Conservation (phyloP, 108 stramenopile species). For the Stephanodiscus minutulus region DNA sequence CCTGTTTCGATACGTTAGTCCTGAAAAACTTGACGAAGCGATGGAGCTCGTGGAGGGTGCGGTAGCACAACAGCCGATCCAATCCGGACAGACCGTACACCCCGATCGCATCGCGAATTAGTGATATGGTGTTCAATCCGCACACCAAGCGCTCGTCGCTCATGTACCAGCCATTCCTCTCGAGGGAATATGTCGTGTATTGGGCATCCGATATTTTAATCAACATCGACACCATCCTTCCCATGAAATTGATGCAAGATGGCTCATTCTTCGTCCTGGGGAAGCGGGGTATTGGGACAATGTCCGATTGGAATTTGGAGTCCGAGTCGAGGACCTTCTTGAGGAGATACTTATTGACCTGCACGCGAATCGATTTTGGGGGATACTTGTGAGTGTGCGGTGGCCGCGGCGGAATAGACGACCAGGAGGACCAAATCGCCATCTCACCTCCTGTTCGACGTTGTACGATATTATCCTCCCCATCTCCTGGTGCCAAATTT, state of each 20-base stretch:
- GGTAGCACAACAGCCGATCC: slow-evolving; percentile 59
- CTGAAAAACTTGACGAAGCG: slow-evolving; percentile 51
- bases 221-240: slow-evolving; percentile 52
- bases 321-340: slow-evolving; percentile 54
- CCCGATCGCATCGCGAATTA: slow-evolving; percentile 51
- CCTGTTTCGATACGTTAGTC: slow-evolving; percentile 36
- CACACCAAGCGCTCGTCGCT: slow-evolving; percentile 45
- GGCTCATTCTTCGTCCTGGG: slow-evolving; percentile 39
- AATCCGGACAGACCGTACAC: slow-evolving; percentile 58
- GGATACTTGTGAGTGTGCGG: background rate
- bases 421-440: background rate
- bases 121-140: slow-evolving; percentile 39
- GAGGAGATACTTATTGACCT: slow-evolving; percentile 58
- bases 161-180: slow-evolving; percentile 52
- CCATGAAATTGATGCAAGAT: slow-evolving; percentile 59
- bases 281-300: slow-evolving; percentile 56
- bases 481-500: slow-evolving; percentile 69
- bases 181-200: slow-evolving; percentile 54
- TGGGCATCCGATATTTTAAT: slow-evolving; percentile 51
- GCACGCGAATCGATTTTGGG: background rate
- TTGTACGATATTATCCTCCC: slow-evolving; percentile 56
- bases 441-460: slow-evolving; percentile 60
- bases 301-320: slow-evolving; percentile 52
- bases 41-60: slow-evolving; percentile 52
- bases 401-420: too few species aligned